These are phyloP conservation scores for Scedosporium aurantiacum DNA, from an alignment of 2,329 filamentous ascomycete genomes.

Conservation along the genomic window DNA sequence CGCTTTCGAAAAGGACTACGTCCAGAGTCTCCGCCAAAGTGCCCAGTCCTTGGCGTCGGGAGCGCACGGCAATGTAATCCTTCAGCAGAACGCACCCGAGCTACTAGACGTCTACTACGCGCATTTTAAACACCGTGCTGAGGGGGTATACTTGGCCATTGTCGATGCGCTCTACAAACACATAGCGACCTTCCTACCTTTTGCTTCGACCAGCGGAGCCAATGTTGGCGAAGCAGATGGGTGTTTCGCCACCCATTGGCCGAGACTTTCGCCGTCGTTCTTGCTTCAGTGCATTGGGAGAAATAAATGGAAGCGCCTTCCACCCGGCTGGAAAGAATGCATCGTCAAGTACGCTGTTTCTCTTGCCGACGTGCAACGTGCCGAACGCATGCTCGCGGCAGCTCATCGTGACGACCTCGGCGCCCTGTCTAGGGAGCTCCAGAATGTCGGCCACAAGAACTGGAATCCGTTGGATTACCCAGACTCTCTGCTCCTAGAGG, in stretches of 20 bases:
- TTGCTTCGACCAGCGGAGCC: not conserved
- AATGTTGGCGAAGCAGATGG: not conserved
- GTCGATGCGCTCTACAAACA: not conserved
- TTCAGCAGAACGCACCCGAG: not conserved
- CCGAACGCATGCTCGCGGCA: slow-evolving; percentile 24
- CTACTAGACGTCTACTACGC: not conserved
- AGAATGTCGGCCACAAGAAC: slow-evolving; percentile 40
- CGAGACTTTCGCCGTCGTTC: slow-evolving; percentile 21
- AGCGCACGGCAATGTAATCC: not conserved
- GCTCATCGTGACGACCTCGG: slow-evolving; percentile 11
- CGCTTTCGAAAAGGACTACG: slow-evolving; percentile 2
- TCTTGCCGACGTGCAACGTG: slow-evolving; percentile 28
- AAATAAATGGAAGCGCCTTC: slow-evolving; percentile 16
- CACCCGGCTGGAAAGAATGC: slow-evolving; percentile 20
- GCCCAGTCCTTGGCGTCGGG: not conserved
- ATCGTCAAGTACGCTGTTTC: slow-evolving; percentile 29
- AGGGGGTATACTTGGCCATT: not conserved
- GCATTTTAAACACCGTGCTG: not conserved
- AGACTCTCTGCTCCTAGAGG: slow-evolving; percentile 53
- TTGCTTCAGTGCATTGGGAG: slow-evolving; percentile 23
- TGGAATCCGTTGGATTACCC: slow-evolving; percentile 43
- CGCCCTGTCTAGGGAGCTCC: slow-evolving; percentile 29
- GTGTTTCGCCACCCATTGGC: slow-evolving; percentile 6
- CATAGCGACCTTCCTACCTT: not conserved
- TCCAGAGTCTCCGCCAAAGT: not conserved